These are phyloP conservation scores for Ramaria sp. DNA, from an alignment of 768 basidiomycete species.

Conservation along the genomic window DNA sequence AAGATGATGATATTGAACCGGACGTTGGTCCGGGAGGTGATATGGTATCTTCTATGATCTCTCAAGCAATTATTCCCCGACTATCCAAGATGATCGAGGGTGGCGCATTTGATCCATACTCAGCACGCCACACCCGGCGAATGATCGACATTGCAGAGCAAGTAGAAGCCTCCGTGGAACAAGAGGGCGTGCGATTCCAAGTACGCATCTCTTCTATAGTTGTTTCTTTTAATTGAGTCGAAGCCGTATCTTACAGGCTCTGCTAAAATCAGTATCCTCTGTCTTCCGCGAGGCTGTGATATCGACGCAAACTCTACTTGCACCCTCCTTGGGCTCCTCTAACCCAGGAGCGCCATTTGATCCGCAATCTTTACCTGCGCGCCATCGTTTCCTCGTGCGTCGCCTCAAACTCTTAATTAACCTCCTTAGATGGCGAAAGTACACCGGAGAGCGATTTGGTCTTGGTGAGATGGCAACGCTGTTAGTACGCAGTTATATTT, in stretches of 20 bases:
- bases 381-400: constrained; percentile 56
- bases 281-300: constrained; percentile 46
- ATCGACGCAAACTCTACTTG: constrained; percentile 38
- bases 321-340: constrained; percentile 34
- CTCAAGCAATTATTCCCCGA: constrained; percentile 71
- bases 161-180: constrained; percentile 63
- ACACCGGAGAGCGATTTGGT: constrained; percentile 49
- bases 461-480: constrained; percentile 42
- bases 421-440: constrained; percentile 67
- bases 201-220: constrained; percentile 31
- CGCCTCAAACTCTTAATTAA: constrained; percentile 66
- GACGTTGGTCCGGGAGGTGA: constrained; percentile 79
- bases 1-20: constrained; percentile 33
- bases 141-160: constrained; percentile 73
- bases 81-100: constrained; percentile 62
- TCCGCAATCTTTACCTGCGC: constrained; percentile 63
- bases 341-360: constrained; percentile 45
- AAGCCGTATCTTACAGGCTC: constrained; percentile 29
- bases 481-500: constrained; percentile 48
- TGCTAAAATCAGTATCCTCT: constrained; percentile 42
- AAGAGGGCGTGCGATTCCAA: constrained; percentile 29
- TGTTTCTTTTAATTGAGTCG: neutral
- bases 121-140: constrained; percentile 45
- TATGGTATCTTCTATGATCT: constrained; percentile 77
- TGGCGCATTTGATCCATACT: constrained; percentile 82